A percentile compares a stretch with the other conserved stretches of the same genome.
phyloP scores from a whole-genome alignment of 2,329 filamentous ascomycete genomes.

The Berkeleyomyces basicola region DNA sequence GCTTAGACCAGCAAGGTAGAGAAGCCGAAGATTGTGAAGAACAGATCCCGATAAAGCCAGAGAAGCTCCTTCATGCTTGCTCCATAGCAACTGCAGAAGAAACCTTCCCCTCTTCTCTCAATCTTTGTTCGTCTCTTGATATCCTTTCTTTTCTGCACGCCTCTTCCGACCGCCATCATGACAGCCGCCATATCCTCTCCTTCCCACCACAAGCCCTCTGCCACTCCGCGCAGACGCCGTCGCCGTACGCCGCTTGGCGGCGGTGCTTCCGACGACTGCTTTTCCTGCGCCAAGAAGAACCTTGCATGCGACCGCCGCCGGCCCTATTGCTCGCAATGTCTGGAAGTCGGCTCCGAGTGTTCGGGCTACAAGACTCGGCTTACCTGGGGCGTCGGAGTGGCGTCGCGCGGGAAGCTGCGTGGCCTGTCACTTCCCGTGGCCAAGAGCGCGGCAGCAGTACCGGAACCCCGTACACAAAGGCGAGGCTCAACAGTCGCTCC shows the following conservation, averaged over 20 bases:
- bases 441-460: conserved; percentile 34
- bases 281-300: conserved; percentile 71
- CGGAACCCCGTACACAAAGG: background rate
- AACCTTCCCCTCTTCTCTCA: background rate
- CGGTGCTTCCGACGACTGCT: conserved; percentile 88
- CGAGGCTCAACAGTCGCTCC: background rate
- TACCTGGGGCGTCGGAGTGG: conserved; percentile 92
- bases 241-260: conserved; percentile 77
- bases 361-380: conserved; percentile 92
- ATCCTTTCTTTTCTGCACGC: background rate
- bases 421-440: conserved; percentile 63
- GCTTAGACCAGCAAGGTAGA: too few species aligned
- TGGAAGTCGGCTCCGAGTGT: conserved; percentile 82
- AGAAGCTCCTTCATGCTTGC: background rate
- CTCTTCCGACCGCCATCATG: conserved; percentile 1
- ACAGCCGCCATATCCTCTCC: conserved; percentile 31
- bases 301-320: conserved; percentile 78
- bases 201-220: conserved; percentile 28
- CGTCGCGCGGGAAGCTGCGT: conserved; percentile 84
- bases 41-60: too few species aligned
- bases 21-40: too few species aligned
- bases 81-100: background rate
- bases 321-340: conserved; percentile 88
- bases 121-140: background rate
- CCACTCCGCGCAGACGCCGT: conserved; percentile 45